These are phyloP conservation scores for Chalaropsis ovoidea DNA, from an alignment of 2,329 filamentous ascomycete genomes.

Conservation along the genomic window DNA sequence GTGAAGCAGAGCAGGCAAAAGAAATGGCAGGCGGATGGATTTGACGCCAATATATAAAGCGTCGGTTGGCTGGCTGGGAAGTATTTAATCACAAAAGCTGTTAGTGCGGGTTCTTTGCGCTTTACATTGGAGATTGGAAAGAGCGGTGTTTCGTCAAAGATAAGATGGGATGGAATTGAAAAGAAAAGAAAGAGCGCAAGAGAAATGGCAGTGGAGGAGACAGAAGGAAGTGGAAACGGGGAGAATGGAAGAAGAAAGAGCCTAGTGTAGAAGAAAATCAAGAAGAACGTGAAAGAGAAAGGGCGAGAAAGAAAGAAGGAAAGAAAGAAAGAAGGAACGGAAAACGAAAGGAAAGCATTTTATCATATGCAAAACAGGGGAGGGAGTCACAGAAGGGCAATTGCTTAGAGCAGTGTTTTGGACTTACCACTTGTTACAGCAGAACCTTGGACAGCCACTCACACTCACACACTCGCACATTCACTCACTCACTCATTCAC, in stretches of 20 bases:
- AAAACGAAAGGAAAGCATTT: conserved; percentile 6
- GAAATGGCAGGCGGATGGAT: no score
- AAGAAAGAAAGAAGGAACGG: no score
- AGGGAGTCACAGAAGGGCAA: background rate
- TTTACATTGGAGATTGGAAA: background rate
- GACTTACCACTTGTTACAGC: conserved; percentile 2
- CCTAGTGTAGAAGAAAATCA: conserved; percentile 1
- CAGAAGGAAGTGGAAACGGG: conserved; percentile 2
- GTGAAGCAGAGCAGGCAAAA: conserved; percentile 23
- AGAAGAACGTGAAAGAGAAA: background rate
- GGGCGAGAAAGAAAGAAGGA: background rate
- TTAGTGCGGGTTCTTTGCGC: background rate
- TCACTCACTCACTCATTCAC: background rate
- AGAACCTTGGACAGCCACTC: background rate
- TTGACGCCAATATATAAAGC: conserved; percentile 1
- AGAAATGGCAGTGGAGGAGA: conserved; percentile 8
- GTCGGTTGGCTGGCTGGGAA: background rate
- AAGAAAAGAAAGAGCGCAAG: background rate
- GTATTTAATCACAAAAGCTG: background rate
- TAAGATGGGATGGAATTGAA: conserved; percentile 4
- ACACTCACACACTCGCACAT: background rate
- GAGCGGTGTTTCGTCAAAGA: background rate
- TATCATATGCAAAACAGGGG: background rate
- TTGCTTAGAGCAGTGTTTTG: background rate
- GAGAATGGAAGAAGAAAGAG: background rate